Conservation (phyloP, 176 grass and related monocot genomes). For the Bolboschoenus planiculmis region DNA sequence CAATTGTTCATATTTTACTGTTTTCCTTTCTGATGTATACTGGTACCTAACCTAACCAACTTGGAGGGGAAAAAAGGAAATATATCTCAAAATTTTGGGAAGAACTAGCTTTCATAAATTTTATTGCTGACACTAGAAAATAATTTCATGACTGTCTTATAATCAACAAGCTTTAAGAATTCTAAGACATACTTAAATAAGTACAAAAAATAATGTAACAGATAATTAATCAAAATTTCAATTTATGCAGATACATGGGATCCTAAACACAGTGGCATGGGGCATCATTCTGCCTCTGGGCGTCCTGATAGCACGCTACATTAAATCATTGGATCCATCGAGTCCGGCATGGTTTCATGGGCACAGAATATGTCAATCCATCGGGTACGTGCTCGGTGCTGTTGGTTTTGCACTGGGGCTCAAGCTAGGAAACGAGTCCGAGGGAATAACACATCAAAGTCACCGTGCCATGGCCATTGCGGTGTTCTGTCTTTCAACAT, state of each 20-base stretch:
- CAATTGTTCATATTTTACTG: background rate
- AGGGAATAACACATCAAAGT: conserved; percentile 32
- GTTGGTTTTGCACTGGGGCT: conserved; percentile 63
- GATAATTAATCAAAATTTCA: background rate
- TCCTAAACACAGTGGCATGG: conserved; percentile 67
- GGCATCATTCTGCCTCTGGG: conserved; percentile 60
- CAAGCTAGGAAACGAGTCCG: conserved; percentile 45
- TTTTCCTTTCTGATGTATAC: background rate
- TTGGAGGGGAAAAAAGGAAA: background rate
- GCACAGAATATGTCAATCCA: conserved; percentile 48
- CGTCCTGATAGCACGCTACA: conserved; percentile 49
- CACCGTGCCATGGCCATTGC: conserved; percentile 53
- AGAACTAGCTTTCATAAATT: background rate
- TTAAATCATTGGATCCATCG: conserved; percentile 53
- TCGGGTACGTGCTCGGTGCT: conserved; percentile 48
- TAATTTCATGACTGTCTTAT: background rate
- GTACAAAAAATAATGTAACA: background rate
- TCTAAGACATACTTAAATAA: background rate
- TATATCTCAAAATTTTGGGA: background rate
- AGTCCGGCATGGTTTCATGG: conserved; percentile 79
- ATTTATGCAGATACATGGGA: conserved; percentile 43
- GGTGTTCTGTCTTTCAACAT: conserved; percentile 36
- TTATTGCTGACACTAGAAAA: background rate
- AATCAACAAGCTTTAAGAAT: background rate
- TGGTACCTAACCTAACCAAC: background rate